phyloP scores from a whole-genome alignment of 345 rosid genomes.

The Eucalyptus polyanthemos region DNA sequence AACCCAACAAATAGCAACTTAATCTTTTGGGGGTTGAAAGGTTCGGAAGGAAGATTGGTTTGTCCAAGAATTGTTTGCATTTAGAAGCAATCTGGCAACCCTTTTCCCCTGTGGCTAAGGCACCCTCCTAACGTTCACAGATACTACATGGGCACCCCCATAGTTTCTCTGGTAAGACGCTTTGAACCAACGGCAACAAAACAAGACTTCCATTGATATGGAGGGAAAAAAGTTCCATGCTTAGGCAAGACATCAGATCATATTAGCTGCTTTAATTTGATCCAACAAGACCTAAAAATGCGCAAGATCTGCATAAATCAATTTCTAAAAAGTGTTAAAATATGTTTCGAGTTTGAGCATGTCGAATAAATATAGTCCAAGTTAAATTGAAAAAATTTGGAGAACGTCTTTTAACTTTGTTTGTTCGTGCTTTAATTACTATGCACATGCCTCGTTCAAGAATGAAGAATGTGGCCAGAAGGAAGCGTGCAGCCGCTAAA shows the following conservation, averaged over 20 bases:
- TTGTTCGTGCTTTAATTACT: too few relatives aligned
- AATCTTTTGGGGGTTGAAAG: not conserved
- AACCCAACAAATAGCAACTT: not conserved
- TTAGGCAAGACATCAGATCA: not conserved
- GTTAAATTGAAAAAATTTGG: too few relatives aligned
- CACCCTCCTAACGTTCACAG: not conserved
- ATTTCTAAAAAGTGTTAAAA: too few relatives aligned
- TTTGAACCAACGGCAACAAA: not conserved
- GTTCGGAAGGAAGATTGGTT: not conserved
- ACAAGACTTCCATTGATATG: not conserved
- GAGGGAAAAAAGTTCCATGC: not conserved
- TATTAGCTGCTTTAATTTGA: not conserved
- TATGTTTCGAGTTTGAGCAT: accelerated
- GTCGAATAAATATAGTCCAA: too few relatives aligned
- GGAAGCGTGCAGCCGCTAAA: too few relatives aligned
- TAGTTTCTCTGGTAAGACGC: not conserved
- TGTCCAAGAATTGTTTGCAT: not conserved
- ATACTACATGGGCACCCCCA: not conserved
- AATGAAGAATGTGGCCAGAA: too few relatives aligned
- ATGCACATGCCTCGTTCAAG: too few relatives aligned
- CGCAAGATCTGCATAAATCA: not conserved
- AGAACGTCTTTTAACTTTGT: too few relatives aligned
- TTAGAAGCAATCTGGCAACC: not conserved
- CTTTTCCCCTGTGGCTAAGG: not conserved
- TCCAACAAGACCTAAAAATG: not conserved